Percentiles rank a stretch among this genome's conserved stretches.
These are phyloP conservation scores for Venturia pyrina DNA, from an alignment of 2,329 filamentous ascomycete genomes.

Conservation along the genomic window DNA sequence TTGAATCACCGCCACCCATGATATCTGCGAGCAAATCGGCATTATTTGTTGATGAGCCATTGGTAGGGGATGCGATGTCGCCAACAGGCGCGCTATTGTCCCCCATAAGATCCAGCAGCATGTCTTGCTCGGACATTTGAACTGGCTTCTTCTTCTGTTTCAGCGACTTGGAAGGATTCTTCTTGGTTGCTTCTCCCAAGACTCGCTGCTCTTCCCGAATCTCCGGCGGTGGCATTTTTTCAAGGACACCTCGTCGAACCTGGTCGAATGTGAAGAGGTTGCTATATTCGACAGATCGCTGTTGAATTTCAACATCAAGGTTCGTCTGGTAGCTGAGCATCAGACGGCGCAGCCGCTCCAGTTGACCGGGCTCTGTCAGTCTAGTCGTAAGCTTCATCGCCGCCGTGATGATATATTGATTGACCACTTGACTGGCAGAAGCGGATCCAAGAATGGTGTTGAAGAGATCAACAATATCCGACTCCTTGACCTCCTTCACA, in stretches of 20 bases:
- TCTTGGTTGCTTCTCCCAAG: constrained; percentile 60
- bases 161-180: constrained; percentile 35
- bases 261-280: constrained; percentile 90
- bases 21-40: constrained; percentile 88
- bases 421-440: constrained; percentile 82
- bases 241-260: constrained; percentile 78
- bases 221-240: constrained; percentile 96
- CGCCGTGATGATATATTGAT: constrained; percentile 91
- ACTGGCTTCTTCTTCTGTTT: constrained; percentile 62
- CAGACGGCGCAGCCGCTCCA: constrained; percentile 74
- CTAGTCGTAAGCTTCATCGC: constrained; percentile 91
- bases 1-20: constrained; percentile 57
- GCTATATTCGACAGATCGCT: constrained; percentile 87
- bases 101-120: constrained; percentile 87
- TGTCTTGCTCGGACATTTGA: constrained; percentile 82
- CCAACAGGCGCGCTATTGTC: constrained; percentile 49
- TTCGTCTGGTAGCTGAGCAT: constrained; percentile 72
- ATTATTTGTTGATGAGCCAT: constrained; percentile 57
- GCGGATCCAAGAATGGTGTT: constrained; percentile 85
- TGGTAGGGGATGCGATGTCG: constrained; percentile 41
- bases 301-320: constrained; percentile 90
- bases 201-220: constrained; percentile 93
- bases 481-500: constrained; percentile 71
- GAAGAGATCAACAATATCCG: constrained; percentile 88
- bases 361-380: constrained; percentile 70